Evolutionary conservation across 148 eudicot species (phyloP), one percentile per base, ranked within the genome.

Genomic region (Rhododendron mucronatum): DNA sequence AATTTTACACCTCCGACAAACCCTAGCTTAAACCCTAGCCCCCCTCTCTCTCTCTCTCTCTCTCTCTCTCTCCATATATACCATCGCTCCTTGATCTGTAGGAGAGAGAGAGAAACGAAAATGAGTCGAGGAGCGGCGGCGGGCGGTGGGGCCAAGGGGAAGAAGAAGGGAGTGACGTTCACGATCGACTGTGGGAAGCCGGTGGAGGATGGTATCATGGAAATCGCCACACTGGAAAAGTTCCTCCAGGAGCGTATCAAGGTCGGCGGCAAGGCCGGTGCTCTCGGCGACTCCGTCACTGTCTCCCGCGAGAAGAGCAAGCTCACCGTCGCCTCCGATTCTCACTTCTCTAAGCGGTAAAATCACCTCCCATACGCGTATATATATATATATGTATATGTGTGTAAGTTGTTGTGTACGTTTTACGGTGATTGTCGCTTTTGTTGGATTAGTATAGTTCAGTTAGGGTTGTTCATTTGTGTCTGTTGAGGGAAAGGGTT

Each of bases 211-310:
- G 86, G 80, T 61, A 86, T 88, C 81, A 88, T 88, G 90, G 90
- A 88, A 20, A 84, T 88, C 37, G 90, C 88, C n/a, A 84, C 90
- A 10, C 87, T 89, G 33, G 91, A 89, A 77, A 84, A 89, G 89
- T 89, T 89, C 35, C 59, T 89, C 23, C 91, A 89, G 77, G 91
- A 89, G 28, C 82, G 89, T 7, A 89, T 89, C 65, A 88, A 86
- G 67, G 88, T 85, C 50, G 88, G 84, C 63, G 90, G 90, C 78
- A 88, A 88, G 78, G 90, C 90, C 33, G 90, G 90, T 37, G 85
- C 82, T 15, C 82, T 88, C 26, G 90, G 90, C 7, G 88, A 88
- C 47, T 33, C 83, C 26, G 88, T 88, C 15, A 47, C 86, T 9
- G 48, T 88, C 10, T 21, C 90, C 5, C 83, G 90, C 16, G 90